Conservation (phyloP, 805 yeast species). For the Cephaloascus fragrans region DNA sequence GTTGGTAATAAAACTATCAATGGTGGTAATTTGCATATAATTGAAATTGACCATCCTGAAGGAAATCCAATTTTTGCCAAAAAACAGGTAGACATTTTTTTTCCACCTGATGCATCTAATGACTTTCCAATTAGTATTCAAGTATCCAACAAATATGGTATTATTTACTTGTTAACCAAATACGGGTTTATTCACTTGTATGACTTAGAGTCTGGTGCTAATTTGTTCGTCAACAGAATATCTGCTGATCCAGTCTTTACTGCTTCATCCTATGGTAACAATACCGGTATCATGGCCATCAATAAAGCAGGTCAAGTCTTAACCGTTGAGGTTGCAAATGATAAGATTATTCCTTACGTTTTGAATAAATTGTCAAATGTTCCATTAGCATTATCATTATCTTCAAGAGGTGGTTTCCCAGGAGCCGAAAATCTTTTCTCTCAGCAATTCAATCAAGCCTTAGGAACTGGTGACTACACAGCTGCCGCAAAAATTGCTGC, state of each 20-base stretch:
- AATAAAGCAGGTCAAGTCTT: constrained; percentile 94
- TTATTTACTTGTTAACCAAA: constrained; percentile 84
- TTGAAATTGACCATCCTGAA: constrained; percentile 92
- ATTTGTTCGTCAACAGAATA: constrained; percentile 91
- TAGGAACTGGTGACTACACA: constrained; percentile 77
- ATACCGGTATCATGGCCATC: constrained; percentile 83
- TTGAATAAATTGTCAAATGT: constrained; percentile 81
- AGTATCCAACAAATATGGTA: constrained; percentile 77
- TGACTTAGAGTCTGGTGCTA: constrained; percentile 87
- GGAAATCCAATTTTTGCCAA: constrained; percentile 77
- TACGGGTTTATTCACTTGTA: constrained; percentile 94
- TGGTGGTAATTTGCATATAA: constrained; percentile 72
- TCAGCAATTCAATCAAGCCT: constrained; percentile 83
- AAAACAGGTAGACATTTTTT: constrained; percentile 85
- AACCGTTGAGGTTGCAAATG: constrained; percentile 80
- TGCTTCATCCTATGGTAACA: constrained; percentile 61
- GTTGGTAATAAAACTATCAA: constrained; percentile 84
- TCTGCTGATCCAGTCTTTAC: constrained; percentile 94
- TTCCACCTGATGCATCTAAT: constrained; percentile 92
- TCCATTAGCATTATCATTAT: constrained; percentile 74
- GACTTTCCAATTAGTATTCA: constrained; percentile 95
- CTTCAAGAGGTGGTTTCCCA: constrained; percentile 92
- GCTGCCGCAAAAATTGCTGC: constrained; percentile 97
- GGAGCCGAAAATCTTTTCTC: constrained; percentile 91
- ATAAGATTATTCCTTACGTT: constrained; percentile 82